Base-by-base conservation (phyloP, 805 yeast species). In the Metschnikowia peoriensis region DNA sequence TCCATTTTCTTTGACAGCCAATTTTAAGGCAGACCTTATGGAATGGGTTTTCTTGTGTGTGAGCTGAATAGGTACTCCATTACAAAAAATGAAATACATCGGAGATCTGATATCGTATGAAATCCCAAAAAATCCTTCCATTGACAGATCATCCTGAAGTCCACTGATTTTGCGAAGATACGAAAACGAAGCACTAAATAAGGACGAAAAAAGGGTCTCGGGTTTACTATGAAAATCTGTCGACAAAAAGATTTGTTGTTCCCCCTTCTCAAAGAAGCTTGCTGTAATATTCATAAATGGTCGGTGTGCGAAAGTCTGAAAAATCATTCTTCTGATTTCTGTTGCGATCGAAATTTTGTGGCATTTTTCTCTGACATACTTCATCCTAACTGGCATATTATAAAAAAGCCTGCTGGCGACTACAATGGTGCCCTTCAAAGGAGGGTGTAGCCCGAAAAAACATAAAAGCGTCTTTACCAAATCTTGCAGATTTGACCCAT, bases 301-400 rank as follows among this genome's bases (percentile, higher is more conserved):
- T 35, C 60, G 49, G 9, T 55, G 53, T 3, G 70, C 56, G 35
- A 69, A 54, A 15, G 70, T 54, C 15, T 66, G 62, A 5, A 79
- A 64, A 0, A 75, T 42, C 6, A 58, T 46, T 0, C 51, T 50
- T 51, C 72, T 67, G 1, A 81, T 28, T 1, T 67, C 67, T 12
- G 59, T 66, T 0, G 68, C 42, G 0, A 69, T 28, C 11, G 59
- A 61, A 1, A 56, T 46, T 46, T 62, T 59, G 0, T 72, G 60
- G 10, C 42, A 47, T 0, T 53, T 29, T 3, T 58, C 54, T 5
- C 57, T 29, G 1, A 71, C 29, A 7, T 66, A 67, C 1, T 50
- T 53, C 34, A 68, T 63, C 22, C 87, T 63, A 4, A 81, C 83
- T 0, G 82, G 81, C 0, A 75, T 37, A 27, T 66, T 70, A 1